Conservation (phyloP, 2,329 filamentous ascomycete genomes). For the Fusarium sarcochroum region DNA sequence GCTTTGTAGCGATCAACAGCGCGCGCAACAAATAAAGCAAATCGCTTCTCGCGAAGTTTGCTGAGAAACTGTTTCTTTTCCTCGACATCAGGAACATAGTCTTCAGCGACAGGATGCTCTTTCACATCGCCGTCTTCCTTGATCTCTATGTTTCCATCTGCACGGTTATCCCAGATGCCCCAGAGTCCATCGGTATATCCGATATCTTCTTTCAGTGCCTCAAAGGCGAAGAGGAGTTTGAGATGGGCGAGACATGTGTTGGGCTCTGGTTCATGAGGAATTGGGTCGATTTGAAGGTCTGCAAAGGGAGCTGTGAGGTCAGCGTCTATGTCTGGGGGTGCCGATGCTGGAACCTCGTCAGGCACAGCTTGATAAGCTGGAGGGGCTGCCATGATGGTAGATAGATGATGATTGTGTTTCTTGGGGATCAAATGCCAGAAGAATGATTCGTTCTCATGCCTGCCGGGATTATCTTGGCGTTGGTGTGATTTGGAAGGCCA, state of each 20-base stretch:
- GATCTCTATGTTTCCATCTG: constrained; percentile 37
- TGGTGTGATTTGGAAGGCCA: too few relatives aligned
- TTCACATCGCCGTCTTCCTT: constrained; percentile 31
- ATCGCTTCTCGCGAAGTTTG: constrained; percentile 74
- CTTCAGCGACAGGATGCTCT: not conserved
- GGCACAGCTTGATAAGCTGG: constrained; percentile 28
- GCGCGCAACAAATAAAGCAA: constrained; percentile 74
- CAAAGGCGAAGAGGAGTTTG: constrained; percentile 75
- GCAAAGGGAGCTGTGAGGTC: constrained; percentile 29
- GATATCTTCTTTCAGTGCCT: constrained; percentile 71
- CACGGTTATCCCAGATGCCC: constrained; percentile 64
- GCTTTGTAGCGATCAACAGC: constrained; percentile 73
- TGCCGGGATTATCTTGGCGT: not conserved
- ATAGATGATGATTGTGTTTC: not conserved
- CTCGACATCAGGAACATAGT: constrained; percentile 45
- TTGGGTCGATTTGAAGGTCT: constrained; percentile 26
- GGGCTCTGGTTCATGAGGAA: constrained; percentile 28
- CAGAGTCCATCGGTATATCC: constrained; percentile 73
- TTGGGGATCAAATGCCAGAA: not conserved
- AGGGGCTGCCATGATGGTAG: constrained; percentile 21
- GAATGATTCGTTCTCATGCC: not conserved
- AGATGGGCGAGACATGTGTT: constrained; percentile 63
- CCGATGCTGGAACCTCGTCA: not conserved
- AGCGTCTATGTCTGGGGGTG: constrained; percentile 3
- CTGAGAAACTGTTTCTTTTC: constrained; percentile 54